phyloP scores from a whole-genome alignment of 1,284 basidiomycete species.

The Peniophora sp. region DNA sequence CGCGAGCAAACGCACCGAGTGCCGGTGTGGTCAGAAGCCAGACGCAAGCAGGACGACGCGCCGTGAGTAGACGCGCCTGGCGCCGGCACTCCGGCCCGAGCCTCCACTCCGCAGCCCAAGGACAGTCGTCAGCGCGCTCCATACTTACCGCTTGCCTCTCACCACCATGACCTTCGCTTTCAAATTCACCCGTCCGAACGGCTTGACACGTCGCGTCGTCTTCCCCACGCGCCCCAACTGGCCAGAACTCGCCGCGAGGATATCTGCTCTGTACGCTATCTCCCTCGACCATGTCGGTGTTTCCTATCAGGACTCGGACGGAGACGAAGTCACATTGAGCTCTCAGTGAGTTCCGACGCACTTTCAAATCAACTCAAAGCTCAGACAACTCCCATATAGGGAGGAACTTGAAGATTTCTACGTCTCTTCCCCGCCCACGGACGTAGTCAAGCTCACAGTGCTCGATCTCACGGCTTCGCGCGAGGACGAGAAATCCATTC shows the following conservation, averaged over 20 bases:
- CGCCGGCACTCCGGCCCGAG: no score
- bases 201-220: constrained; percentile 45
- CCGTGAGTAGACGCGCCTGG: no score
- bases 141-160: not conserved
- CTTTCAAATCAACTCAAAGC: not conserved
- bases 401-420: constrained; percentile 62
- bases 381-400: not conserved
- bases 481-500: constrained; percentile 22
- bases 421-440: constrained; percentile 20
- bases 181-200: constrained; percentile 45
- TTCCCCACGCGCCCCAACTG: constrained; percentile 48
- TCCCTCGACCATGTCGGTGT: constrained; percentile 50
- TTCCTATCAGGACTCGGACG: constrained; percentile 61
- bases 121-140: no score
- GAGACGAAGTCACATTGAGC: constrained; percentile 66
- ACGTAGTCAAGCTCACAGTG: constrained; percentile 51
- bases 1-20: no score
- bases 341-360: constrained; percentile 32
- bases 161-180: constrained; percentile 20
- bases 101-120: no score
- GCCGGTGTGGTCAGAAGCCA: not conserved
- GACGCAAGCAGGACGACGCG: not conserved
- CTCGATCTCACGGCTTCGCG: constrained; percentile 39
- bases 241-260: constrained; percentile 44
- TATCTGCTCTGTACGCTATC: constrained; percentile 49